These are phyloP conservation scores for Populus davidiana DNA, from an alignment of 345 rosid genomes.

Conservation along the genomic window DNA sequence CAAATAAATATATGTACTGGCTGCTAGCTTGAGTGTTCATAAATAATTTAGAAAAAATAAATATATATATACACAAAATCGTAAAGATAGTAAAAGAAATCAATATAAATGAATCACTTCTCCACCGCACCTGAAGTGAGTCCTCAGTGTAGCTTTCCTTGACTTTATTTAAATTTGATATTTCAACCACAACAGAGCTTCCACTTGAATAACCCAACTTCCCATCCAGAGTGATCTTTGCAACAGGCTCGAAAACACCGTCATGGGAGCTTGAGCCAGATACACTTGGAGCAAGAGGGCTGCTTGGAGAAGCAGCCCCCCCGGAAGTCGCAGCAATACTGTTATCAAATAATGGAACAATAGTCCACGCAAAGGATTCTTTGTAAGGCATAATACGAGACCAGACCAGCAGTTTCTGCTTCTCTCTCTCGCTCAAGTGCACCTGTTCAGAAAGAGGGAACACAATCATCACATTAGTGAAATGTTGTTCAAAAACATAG, in stretches of 20 bases:
- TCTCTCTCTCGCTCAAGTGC: slow-evolving; percentile 88
- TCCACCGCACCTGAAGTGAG: slow-evolving; percentile 70
- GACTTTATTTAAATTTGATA: slow-evolving; percentile 91
- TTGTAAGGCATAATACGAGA: slow-evolving; percentile 96
- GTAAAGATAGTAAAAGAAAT: background rate
- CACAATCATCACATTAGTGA: background rate
- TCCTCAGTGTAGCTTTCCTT: slow-evolving; percentile 95
- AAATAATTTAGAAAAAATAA: background rate
- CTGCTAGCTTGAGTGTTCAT: background rate
- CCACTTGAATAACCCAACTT: slow-evolving; percentile 79
- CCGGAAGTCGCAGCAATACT: slow-evolving; percentile 64
- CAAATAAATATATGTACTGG: background rate
- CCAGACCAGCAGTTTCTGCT: slow-evolving; percentile 97
- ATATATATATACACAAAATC: background rate
- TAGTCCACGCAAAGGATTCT: slow-evolving; percentile 97
- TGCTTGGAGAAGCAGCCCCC: slow-evolving; percentile 95
- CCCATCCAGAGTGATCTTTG: slow-evolving; percentile 86
- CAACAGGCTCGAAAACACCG: slow-evolving; percentile 65
- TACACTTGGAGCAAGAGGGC: slow-evolving; percentile 87
- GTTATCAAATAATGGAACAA: slow-evolving; percentile 95
- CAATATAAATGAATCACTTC: background rate
- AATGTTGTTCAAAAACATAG: background rate
- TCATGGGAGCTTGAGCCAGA: slow-evolving; percentile 88
- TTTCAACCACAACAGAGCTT: slow-evolving; percentile 84
- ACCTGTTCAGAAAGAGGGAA: slow-evolving; percentile 49